Conservation (phyloP, 345 rosid species). For the Lepidium didymum region DNA sequence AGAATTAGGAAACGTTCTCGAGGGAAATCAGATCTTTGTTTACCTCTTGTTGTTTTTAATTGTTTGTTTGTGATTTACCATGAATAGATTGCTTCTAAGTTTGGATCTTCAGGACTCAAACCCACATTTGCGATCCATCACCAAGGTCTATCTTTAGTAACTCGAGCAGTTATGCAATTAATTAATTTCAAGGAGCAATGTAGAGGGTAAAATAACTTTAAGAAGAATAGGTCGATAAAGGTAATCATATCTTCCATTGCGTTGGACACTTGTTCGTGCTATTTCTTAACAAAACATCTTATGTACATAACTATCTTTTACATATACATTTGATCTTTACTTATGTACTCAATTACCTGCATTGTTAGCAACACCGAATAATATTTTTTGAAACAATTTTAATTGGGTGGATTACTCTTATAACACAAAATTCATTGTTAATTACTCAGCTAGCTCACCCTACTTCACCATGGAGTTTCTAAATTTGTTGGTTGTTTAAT, state of each 20-base stretch:
- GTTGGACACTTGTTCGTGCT: no score
- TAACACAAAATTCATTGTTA: no score
- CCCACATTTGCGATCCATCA: neutral
- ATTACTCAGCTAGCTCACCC: no score
- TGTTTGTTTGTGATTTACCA: conserved; percentile 10
- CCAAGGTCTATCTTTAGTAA: conserved; percentile 21
- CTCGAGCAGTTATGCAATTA: neutral
- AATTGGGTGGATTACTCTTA: no score
- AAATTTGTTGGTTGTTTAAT: no score
- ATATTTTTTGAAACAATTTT: no score
- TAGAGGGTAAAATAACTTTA: neutral
- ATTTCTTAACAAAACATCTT: neutral
- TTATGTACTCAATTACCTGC: no score
- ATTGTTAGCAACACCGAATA: no score
- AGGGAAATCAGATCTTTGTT: neutral
- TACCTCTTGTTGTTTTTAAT: no score
- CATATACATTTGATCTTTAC: neutral
- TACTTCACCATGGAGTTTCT: no score
- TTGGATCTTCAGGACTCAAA: conserved; percentile 7
- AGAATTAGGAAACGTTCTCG: neutral
- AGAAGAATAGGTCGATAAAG: no score
- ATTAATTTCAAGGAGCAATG: neutral
- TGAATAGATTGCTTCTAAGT: conserved; percentile 21
- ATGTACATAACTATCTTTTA: neutral
- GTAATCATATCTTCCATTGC: neutral